These are phyloP conservation scores for Cochliopodium minus DNA, from an alignment of 208 protist genomes.

Conservation along the genomic window DNA sequence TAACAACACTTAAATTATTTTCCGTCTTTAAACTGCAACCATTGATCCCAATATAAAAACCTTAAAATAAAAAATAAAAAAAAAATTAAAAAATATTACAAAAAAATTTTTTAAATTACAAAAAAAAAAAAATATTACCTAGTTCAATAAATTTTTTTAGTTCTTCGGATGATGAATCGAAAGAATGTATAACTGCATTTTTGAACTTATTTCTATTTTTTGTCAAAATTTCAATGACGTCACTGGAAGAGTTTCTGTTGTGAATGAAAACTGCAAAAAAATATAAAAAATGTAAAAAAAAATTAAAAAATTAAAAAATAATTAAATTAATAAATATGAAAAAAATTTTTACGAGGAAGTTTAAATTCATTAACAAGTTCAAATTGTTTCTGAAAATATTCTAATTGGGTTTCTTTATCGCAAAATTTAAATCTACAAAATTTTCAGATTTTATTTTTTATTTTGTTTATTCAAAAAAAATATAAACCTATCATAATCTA, in stretches of 20 bases:
- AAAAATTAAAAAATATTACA: no score
- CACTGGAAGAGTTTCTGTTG: slow-evolving; percentile 56
- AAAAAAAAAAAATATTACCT: slow-evolving; percentile 16
- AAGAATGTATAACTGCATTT: slow-evolving; percentile 77
- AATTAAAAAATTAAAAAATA: no score
- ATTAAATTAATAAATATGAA: no score
- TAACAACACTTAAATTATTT: slow-evolving; percentile 58
- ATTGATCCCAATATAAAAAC: slow-evolving; percentile 73
- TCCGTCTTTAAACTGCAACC: slow-evolving; percentile 73
- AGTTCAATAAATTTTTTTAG: slow-evolving; percentile 46
- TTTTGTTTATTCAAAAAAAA: no score
- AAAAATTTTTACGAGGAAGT: no score
- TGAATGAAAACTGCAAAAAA: slow-evolving; percentile 80
- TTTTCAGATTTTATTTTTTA: no score
- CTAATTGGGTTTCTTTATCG: slow-evolving; percentile 51
- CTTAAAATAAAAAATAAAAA: no score
- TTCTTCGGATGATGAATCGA: slow-evolving; percentile 60
- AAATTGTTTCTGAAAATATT: slow-evolving; percentile 54
- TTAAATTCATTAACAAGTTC: slow-evolving; percentile 46
- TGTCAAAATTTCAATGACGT: slow-evolving; percentile 48
- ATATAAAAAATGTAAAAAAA: no score
- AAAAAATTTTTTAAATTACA: no score
- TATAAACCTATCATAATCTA: slow-evolving; percentile 87
- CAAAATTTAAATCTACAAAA: slow-evolving; percentile 73
- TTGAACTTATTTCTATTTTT: slow-evolving; percentile 30